Evolutionary conservation across 2,329 filamentous ascomycete genomes (phyloP).

Genomic region (Aspergillus glaucus): DNA sequence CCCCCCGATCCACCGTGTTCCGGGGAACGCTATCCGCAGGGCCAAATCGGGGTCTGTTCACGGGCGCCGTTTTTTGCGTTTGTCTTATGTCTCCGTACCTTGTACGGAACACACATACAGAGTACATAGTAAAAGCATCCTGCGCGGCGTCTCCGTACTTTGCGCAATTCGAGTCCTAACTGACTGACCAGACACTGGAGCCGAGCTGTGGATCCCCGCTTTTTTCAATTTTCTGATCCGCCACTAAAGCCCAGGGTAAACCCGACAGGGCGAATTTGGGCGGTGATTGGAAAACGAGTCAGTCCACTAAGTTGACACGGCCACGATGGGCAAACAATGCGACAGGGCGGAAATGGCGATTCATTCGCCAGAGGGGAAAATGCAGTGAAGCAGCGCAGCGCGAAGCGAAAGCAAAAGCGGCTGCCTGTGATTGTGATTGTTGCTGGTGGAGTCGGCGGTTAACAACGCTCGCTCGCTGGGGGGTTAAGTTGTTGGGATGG

Average conservation of each 20-base stretch:
- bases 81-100: no score
- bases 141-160: no score
- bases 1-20: conserved; percentile 3
- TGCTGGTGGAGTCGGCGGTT: conserved; percentile 16
- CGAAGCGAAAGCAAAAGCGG: conserved; percentile 5
- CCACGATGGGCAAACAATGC: conserved; percentile 1
- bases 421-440: conserved; percentile 9
- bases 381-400: no score
- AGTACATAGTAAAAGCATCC: no score
- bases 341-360: conserved; percentile 1
- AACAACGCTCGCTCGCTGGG: conserved; percentile 1
- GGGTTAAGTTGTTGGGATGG: neutral
- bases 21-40: no score
- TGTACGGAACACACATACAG: no score
- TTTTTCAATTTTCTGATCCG: conserved; percentile 10
- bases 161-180: neutral
- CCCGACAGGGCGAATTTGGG: conserved; percentile 6
- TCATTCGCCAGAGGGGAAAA: conserved; percentile 10
- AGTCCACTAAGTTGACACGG: conserved; percentile 11
- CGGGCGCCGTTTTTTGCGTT: no score
- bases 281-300: conserved; percentile 13
- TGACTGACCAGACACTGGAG: conserved; percentile 7
- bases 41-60: no score
- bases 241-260: conserved; percentile 13
- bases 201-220: conserved; percentile 17